Conservation (phyloP, 1,284 basidiomycete genomes). For the Melampsora abietis-canadensis region DNA sequence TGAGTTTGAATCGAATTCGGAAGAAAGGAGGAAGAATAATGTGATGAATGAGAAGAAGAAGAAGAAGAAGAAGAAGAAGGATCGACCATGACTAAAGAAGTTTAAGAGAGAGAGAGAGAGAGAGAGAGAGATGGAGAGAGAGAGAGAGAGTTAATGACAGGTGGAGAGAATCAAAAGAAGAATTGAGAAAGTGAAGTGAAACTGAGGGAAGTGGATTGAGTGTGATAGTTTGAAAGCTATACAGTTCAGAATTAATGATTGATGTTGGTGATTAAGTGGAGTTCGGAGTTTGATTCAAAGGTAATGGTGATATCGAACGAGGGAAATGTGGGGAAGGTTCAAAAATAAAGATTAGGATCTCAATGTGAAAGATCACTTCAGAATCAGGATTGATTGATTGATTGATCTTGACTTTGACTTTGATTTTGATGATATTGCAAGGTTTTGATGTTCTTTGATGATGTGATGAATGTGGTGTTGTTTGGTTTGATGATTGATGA, state of each 20-base stretch:
- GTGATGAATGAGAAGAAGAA: not conserved
- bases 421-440: no score
- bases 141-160: not conserved
- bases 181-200: not conserved
- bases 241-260: no score
- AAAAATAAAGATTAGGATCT: no score
- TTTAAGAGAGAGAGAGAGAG: not conserved
- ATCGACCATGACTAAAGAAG: not conserved
- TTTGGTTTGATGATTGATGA: no score
- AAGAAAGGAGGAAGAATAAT: slow-evolving; percentile 1
- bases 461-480: no score
- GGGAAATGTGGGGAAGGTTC: not conserved
- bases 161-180: not conserved
- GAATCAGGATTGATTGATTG: no score
- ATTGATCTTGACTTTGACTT: no score
- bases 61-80: not conserved
- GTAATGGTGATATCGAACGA: not conserved
- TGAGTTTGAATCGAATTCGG: not conserved
- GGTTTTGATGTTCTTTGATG: no score
- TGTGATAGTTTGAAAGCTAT: no score
- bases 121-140: not conserved
- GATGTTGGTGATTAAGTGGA: no score
- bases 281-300: not conserved
- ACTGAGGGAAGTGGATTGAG: no score
- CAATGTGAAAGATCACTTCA: no score